Conservation (phyloP, 2,329 filamentous ascomycete species). For the Nemania sp. region DNA sequence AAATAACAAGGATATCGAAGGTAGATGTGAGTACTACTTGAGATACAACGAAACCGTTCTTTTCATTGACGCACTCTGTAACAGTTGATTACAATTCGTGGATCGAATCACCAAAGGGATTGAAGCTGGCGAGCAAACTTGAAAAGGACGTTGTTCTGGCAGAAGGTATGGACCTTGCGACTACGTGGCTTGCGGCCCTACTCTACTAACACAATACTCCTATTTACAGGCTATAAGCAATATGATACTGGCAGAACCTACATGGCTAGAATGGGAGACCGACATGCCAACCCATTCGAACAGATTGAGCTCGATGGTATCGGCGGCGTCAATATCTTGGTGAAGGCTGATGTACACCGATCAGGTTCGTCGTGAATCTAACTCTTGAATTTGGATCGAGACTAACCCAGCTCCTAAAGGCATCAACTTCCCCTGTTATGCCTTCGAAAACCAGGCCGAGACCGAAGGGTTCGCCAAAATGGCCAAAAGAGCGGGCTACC, state of each 20-base stretch:
- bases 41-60: no score
- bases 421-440: constrained; percentile 95
- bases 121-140: constrained; percentile 72
- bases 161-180: constrained; percentile 69
- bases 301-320: constrained; percentile 94
- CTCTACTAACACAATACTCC: constrained; percentile 14
- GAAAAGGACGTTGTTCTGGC: constrained; percentile 83
- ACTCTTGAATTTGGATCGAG: neutral
- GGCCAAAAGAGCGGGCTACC: constrained; percentile 93
- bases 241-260: constrained; percentile 88
- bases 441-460: constrained; percentile 98
- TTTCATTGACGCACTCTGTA: constrained; percentile 29
- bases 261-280: constrained; percentile 90
- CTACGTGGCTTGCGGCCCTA: constrained; percentile 18
- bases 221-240: constrained; percentile 77
- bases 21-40: constrained; percentile 71
- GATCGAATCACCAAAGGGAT: constrained; percentile 88
- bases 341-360: constrained; percentile 96
- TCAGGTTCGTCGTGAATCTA: constrained; percentile 64
- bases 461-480: constrained; percentile 99
- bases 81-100: constrained; percentile 98
- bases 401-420: constrained; percentile 55
- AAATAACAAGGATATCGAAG: constrained; percentile 84
- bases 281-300: constrained; percentile 87
- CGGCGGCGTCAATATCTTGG: constrained; percentile 94